Evolutionary conservation across 441 rosid genomes (phyloP).

Genomic region (Manihot esculenta): DNA sequence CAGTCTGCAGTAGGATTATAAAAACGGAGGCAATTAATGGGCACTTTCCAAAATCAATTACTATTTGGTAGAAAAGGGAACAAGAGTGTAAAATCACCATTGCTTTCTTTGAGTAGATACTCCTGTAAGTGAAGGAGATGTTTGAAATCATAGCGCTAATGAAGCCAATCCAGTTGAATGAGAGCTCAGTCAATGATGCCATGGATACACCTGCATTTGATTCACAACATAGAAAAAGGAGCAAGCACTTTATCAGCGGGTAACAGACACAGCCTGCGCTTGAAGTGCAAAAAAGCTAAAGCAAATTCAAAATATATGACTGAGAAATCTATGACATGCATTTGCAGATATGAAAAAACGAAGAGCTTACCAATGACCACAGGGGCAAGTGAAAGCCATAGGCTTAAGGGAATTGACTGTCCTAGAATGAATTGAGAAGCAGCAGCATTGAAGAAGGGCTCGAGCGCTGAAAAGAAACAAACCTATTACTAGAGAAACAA

Average conservation of each 20-base stretch:
- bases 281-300: neutral
- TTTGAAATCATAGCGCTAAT: slow-evolving; percentile 97
- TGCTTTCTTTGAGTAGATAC: slow-evolving; percentile 93
- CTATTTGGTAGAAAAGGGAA: neutral
- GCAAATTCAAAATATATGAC: neutral
- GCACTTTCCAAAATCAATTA: neutral
- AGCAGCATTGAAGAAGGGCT: slow-evolving; percentile 97
- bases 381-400: slow-evolving; percentile 88
- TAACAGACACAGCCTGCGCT: neutral
- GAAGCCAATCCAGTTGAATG: slow-evolving; percentile 92
- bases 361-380: slow-evolving; percentile 69
- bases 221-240: slow-evolving; percentile 1
- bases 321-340: neutral
- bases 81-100: slow-evolving; percentile 52
- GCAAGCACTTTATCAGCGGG: neutral
- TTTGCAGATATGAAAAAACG: slow-evolving; percentile 10
- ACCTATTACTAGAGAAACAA: neutral
- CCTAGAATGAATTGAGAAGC: slow-evolving; percentile 91
- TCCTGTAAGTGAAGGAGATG: slow-evolving; percentile 89
- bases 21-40: neutral
- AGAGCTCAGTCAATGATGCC: slow-evolving; percentile 93
- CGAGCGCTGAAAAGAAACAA: slow-evolving; percentile 62
- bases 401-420: slow-evolving; percentile 70
- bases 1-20: slow-evolving; percentile 57
- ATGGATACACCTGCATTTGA: slow-evolving; percentile 66